A percentile compares a stretch with the other conserved stretches of the same genome.
Conservation (phyloP, 345 rosid species). For the Murraya koenigii region DNA sequence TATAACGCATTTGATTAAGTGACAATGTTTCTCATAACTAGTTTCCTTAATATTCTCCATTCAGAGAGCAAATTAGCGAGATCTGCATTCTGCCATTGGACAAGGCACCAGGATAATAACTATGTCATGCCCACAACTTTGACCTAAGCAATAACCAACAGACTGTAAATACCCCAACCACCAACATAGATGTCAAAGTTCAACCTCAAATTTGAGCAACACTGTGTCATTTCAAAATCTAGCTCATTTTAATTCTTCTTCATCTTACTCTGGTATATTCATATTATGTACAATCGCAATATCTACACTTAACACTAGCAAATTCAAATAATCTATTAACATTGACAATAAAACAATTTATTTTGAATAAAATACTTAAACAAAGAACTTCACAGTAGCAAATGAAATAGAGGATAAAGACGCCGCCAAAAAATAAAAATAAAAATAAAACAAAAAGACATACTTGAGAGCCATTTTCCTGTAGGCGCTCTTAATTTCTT, state of each 20-base stretch:
- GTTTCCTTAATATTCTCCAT: neutral
- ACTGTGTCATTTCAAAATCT: neutral
- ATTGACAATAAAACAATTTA: neutral
- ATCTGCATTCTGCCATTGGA: neutral
- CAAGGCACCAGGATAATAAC: neutral
- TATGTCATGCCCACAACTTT: neutral
- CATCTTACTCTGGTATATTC: neutral
- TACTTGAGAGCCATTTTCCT: slow-evolving; percentile 97
- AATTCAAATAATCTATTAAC: neutral
- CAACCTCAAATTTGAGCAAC: neutral
- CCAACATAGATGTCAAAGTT: neutral
- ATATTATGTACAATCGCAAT: neutral
- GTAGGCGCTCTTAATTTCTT: slow-evolving; percentile 88
- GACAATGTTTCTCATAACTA: neutral
- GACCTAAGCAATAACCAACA: neutral
- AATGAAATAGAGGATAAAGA: neutral
- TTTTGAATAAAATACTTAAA: neutral
- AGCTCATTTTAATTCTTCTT: neutral
- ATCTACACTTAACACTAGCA: neutral
- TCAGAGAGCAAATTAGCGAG: neutral
- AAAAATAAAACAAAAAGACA: slow-evolving; percentile 7
- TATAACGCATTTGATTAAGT: neutral
- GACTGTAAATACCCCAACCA: neutral
- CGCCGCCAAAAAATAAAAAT: neutral
- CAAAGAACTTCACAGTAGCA: neutral